phyloP scores from a whole-genome alignment of 495 filamentous ascomycete species.

The Elasticomyces elasticus region DNA sequence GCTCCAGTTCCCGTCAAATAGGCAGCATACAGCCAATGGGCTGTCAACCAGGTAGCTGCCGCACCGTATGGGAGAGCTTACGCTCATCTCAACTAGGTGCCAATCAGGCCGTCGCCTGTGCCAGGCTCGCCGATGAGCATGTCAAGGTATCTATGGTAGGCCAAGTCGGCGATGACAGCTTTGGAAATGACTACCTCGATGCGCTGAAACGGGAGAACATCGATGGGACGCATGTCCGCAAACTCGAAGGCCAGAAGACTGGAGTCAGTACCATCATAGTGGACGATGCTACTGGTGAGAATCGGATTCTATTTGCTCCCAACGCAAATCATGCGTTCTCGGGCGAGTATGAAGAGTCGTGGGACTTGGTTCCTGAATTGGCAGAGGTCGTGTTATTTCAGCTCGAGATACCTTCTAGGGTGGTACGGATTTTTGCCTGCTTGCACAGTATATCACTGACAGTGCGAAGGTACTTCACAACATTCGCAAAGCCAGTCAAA shows the following conservation, averaged over 20 bases:
- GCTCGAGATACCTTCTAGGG: conserved; percentile 69
- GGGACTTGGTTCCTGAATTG: conserved; percentile 32
- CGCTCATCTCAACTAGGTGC: too few relatives aligned
- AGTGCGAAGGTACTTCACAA: conserved; percentile 42
- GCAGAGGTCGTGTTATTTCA: conserved; percentile 74
- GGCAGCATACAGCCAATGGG: too few relatives aligned
- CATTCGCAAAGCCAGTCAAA: conserved; percentile 42
- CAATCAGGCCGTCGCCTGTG: conserved; percentile 84
- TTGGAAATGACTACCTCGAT: conserved; percentile 42
- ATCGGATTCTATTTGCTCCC: conserved; percentile 71
- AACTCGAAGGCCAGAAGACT: conserved; percentile 47
- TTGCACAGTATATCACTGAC: neutral
- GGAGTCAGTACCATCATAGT: conserved; percentile 77
- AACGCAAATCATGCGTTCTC: conserved; percentile 55
- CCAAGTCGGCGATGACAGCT: conserved; percentile 63
- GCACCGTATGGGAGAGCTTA: too few relatives aligned
- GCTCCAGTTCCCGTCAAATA: too few relatives aligned
- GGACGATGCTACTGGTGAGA: conserved; percentile 60
- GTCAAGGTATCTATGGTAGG: conserved; percentile 72
- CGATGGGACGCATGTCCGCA: conserved; percentile 45
- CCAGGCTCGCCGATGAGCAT: conserved; percentile 47
- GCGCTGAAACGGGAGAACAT: conserved; percentile 46
- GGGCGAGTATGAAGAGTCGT: conserved; percentile 26
- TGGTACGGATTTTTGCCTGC: conserved; percentile 35
- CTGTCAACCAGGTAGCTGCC: too few relatives aligned